Conservation (phyloP, 805 yeast species). For the Wickerhamomyces canadensis region DNA sequence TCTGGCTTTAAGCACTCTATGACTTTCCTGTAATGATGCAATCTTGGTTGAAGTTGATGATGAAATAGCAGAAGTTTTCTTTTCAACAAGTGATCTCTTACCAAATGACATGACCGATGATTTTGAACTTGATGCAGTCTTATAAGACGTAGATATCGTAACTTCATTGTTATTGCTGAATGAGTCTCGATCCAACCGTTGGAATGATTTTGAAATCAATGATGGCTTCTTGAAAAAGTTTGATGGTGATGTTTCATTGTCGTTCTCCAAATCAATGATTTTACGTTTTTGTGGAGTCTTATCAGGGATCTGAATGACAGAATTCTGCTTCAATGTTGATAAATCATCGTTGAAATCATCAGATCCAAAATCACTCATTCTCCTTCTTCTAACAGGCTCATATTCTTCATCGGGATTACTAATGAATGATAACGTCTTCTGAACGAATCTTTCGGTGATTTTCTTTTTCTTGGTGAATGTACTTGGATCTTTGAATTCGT, state of each 20-base stretch:
- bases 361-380: slow-evolving; percentile 17
- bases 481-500: slow-evolving; percentile 17
- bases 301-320: slow-evolving; percentile 28
- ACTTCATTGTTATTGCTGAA: slow-evolving; percentile 42
- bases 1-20: slow-evolving; percentile 22
- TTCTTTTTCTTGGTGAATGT: slow-evolving; percentile 27
- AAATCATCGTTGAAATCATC: slow-evolving; percentile 40
- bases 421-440: slow-evolving; percentile 49
- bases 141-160: slow-evolving; percentile 47
- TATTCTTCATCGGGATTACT: slow-evolving; percentile 25
- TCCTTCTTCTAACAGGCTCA: slow-evolving; percentile 20
- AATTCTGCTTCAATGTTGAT: slow-evolving; percentile 38
- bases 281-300: slow-evolving; percentile 21
- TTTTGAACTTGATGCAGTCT: slow-evolving; percentile 47
- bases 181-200: slow-evolving; percentile 32
- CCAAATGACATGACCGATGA: slow-evolving; percentile 56
- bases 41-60: no score
- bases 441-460: slow-evolving; percentile 51
- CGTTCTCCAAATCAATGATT: slow-evolving; percentile 16
- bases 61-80: no score
- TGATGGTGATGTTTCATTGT: slow-evolving; percentile 17
- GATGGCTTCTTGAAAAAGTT: slow-evolving; percentile 32
- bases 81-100: slow-evolving; percentile 15
- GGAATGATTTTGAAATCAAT: slow-evolving; percentile 40
- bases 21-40: slow-evolving; percentile 5